These are phyloP conservation scores for Diplogelasinospora grovesii DNA, from an alignment of 495 filamentous ascomycete species.

Conservation along the genomic window DNA sequence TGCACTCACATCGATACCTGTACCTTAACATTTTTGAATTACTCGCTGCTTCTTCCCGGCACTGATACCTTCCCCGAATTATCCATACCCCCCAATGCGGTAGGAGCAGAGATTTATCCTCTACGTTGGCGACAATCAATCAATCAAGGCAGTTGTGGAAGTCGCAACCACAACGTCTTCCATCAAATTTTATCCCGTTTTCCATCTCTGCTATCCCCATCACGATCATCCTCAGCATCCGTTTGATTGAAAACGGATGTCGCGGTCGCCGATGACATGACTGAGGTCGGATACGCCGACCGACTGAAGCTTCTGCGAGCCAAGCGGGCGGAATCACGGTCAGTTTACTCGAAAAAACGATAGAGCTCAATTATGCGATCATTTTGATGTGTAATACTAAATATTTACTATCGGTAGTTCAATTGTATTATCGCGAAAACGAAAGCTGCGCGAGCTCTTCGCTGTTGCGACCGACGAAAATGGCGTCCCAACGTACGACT, in stretches of 20 bases:
- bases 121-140: constrained; percentile 16
- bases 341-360: constrained; percentile 27
- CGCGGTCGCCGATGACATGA: constrained; percentile 50
- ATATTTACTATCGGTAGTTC: constrained; percentile 49
- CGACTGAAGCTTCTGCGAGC: constrained; percentile 48
- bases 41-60: constrained; percentile 3
- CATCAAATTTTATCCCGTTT: constrained; percentile 40
- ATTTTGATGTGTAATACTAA: constrained; percentile 31
- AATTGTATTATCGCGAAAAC: constrained; percentile 71
- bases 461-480: constrained; percentile 46
- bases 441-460: constrained; percentile 77
- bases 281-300: constrained; percentile 51
- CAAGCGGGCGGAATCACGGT: constrained; percentile 47
- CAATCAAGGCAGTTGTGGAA: constrained; percentile 28
- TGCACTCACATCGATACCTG: constrained; percentile 9
- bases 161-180: constrained; percentile 65
- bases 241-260: constrained; percentile 55
- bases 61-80: constrained; percentile 8
- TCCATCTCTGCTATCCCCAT: constrained; percentile 28
- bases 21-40: constrained; percentile 24
- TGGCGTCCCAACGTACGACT: constrained; percentile 37
- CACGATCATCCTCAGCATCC: constrained; percentile 32
- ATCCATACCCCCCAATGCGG: constrained; percentile 19
- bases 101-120: constrained; percentile 27
- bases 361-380: constrained; percentile 39